Evolutionary conservation across 331 rosid genomes (phyloP), one percentile per base, ranked within the genome.

Genomic region (Acacia pycnantha): DNA sequence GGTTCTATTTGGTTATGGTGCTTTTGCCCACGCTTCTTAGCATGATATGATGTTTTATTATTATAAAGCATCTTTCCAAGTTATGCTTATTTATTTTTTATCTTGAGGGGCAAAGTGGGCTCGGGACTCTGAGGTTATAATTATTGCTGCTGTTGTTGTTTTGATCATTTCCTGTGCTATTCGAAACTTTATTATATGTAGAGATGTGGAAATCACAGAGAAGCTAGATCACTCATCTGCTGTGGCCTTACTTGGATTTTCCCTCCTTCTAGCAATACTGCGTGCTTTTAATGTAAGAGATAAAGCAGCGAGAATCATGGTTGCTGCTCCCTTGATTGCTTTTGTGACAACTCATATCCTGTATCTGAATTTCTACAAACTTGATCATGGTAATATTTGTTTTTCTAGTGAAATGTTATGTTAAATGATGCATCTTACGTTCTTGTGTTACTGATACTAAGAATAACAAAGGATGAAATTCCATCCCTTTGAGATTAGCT

Each of bases 341-440:
- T 92, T 96, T 74, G 92, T 94, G 81, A 87, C 97, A 50, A 96
- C 99, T 44, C 97, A 96, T 85, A 90, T 94, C 85, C 77, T 96
- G 87, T 96, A 92, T 87, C 95, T 96, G 84, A 96, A 96, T 85
- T 92, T 87, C 88, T 92, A 91, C 56, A 88, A 89, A 46, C 93
- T 94, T 79, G 93, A 92, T 82, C 72, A 86, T 9, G 97, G 99
- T 94, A 94, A 88, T 84, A 14, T 46, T 87, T 29, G 78, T 64
- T 79, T 85, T 79, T 84, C 56, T 77, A 82, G 70, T 59, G n/a
- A 31, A 79, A 21, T 79, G 41, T 65, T 46, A 5, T 71, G 58
- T 47, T 72, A 19, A 72, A 15, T 72, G 61, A 26, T 72, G 43
- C 76, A 72, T 27, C 76, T 48, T 72, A 27, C 15, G 10, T 26